Conservation (phyloP, 2,329 filamentous ascomycete species). For the Sporothrix pallida region DNA sequence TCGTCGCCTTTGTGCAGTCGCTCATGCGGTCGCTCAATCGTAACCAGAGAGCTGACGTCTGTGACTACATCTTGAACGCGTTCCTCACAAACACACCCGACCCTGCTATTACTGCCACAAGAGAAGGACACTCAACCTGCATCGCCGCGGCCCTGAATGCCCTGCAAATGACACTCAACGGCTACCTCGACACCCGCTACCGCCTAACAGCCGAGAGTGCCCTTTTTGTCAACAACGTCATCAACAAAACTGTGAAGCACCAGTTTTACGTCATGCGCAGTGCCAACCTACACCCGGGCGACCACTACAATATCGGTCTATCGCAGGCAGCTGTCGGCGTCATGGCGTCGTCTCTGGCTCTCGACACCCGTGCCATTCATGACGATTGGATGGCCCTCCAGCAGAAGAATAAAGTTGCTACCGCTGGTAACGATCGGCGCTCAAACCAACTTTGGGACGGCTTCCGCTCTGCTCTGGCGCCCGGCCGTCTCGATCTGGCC, state of each 20-base stretch:
- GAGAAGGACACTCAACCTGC: conserved; percentile 65
- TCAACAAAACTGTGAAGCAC: conserved; percentile 69
- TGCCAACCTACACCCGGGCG: conserved; percentile 53
- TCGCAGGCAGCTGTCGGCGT: conserved; percentile 65
- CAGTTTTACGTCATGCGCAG: conserved; percentile 64
- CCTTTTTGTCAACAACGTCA: conserved; percentile 67
- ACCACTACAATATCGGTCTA: conserved; percentile 58
- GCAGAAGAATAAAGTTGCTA: conserved; percentile 64
- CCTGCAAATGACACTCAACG: conserved; percentile 61
- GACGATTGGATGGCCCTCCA: conserved; percentile 72
- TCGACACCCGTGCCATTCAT: conserved; percentile 73
- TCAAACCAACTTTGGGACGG: conserved; percentile 80
- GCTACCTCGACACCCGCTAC: conserved; percentile 57
- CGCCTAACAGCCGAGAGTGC: conserved; percentile 47
- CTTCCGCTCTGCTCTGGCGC: conserved; percentile 70
- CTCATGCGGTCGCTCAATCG: conserved; percentile 79
- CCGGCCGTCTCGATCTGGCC: conserved; percentile 73
- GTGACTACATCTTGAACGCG: conserved; percentile 76
- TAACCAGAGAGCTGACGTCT: conserved; percentile 73
- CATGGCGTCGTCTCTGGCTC: conserved; percentile 67
- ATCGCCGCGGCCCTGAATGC: conserved; percentile 68
- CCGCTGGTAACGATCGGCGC: conserved; percentile 68
- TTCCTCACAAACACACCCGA: conserved; percentile 57
- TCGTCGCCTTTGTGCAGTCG: conserved; percentile 77
- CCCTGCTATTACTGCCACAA: conserved; percentile 58